Evolutionary conservation across 306 rosid genomes (phyloP).

Genomic region (Coriaria nepalensis): DNA sequence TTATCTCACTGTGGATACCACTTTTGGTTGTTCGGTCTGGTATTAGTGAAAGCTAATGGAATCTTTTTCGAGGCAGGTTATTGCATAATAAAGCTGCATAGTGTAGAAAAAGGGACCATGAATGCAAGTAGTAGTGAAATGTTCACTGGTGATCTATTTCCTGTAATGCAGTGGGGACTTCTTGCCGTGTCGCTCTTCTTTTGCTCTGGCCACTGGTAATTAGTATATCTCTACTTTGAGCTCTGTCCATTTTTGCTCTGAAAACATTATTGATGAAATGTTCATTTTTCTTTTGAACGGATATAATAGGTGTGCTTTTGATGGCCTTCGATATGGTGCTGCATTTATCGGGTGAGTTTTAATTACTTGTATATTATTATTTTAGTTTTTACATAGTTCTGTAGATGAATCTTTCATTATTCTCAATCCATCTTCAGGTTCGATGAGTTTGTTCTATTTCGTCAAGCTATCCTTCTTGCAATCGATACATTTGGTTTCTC

Average conservation of each 20-base stretch:
- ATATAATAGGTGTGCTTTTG: constrained; percentile 77
- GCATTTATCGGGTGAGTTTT: constrained; percentile 81
- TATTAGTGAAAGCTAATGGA: no score
- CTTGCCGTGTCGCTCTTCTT: constrained; percentile 75
- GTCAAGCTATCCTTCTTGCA: constrained; percentile 79
- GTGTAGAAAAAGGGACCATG: constrained; percentile 22
- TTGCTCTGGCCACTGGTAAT: constrained; percentile 95
- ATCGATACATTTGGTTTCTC: constrained; percentile 86
- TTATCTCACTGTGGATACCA: no score
- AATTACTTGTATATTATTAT: constrained; percentile 1
- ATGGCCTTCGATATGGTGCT: constrained; percentile 93
- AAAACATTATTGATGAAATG: no score
- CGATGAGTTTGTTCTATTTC: constrained; percentile 69
- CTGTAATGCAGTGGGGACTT: constrained; percentile 79
- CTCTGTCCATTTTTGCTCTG: no score
- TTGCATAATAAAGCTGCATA: constrained; percentile 51
- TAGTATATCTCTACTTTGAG: constrained; percentile 13
- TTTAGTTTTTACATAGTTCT: neutral
- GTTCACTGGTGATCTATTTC: constrained; percentile 27
- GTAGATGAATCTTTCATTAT: constrained; percentile 4
- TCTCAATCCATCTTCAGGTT: constrained; percentile 38
- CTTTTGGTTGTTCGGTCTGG: no score
- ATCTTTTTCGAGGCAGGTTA: constrained; percentile 44
- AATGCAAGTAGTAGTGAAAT: constrained; percentile 25
- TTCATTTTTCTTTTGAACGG: no score